Conservation (phyloP, 2,329 filamentous ascomycete species). For the Colletotrichum tanaceti region DNA sequence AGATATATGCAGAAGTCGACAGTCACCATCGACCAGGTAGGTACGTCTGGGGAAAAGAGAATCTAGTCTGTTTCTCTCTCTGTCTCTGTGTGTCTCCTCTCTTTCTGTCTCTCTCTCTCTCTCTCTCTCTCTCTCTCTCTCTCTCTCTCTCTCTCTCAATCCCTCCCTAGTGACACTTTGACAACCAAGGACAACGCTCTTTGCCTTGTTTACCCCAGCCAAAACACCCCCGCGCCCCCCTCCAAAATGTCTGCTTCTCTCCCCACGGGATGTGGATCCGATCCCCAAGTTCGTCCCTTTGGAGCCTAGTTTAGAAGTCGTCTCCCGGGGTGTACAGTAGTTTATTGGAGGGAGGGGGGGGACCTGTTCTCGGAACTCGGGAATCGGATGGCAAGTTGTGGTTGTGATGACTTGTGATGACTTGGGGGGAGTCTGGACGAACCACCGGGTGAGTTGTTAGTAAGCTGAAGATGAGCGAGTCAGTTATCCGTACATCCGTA, state of each 20-base stretch:
- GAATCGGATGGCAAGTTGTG: constrained; percentile 37
- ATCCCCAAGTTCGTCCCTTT: constrained; percentile 18
- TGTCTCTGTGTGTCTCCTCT: no score
- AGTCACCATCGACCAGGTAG: background rate
- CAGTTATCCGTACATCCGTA: no score
- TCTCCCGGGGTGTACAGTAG: no score
- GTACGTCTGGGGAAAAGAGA: no score
- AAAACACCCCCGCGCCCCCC: constrained; percentile 6
- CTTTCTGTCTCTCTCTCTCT: no score
- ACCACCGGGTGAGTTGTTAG: background rate
- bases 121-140: no score
- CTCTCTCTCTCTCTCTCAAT: no score
- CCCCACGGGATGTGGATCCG: constrained; percentile 31
- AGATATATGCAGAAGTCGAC: constrained; percentile 19
- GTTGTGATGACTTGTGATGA: no score
- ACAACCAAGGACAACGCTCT: background rate
- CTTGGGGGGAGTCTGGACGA: constrained; percentile 8
- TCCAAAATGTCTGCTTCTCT: constrained; percentile 18
- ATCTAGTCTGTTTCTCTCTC: no score
- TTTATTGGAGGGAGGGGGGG: no score
- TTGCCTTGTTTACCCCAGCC: constrained; percentile 25
- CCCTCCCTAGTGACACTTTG: no score
- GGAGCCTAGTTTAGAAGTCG: constrained; percentile 1
- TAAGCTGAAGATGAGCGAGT: no score
- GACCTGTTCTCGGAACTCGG: constrained; percentile 27